phyloP scores from a whole-genome alignment of 768 basidiomycete species.

The Leccinum truebloodii region DNA sequence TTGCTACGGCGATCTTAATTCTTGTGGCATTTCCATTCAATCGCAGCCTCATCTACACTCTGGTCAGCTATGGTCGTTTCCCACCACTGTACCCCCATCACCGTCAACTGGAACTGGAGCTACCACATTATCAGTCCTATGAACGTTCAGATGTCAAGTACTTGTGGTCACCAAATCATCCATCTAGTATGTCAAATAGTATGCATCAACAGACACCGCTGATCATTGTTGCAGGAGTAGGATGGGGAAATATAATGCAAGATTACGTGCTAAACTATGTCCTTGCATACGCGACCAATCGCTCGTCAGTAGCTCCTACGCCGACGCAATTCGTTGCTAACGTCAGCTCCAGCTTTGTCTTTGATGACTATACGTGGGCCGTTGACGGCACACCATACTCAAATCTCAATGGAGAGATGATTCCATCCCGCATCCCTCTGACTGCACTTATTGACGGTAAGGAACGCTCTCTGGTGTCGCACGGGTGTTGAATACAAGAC shows the following conservation, averaged over 20 bases:
- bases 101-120: slow-evolving; percentile 35
- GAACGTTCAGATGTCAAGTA: slow-evolving; percentile 39
- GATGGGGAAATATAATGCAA: slow-evolving; percentile 43
- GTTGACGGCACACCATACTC: slow-evolving; percentile 36
- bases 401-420: slow-evolving; percentile 33
- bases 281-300: slow-evolving; percentile 33
- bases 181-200: slow-evolving; percentile 9
- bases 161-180: slow-evolving; percentile 51
- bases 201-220: neutral
- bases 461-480: neutral
- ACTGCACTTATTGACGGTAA: slow-evolving; percentile 38
- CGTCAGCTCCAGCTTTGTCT: slow-evolving; percentile 35
- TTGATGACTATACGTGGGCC: slow-evolving; percentile 45
- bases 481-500: neutral
- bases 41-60: slow-evolving; percentile 17
- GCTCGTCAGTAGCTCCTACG: slow-evolving; percentile 31
- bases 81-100: slow-evolving; percentile 45
- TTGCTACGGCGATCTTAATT: slow-evolving; percentile 9
- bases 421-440: slow-evolving; percentile 41
- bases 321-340: neutral
- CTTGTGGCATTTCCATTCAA: slow-evolving; percentile 25
- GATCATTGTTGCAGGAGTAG: slow-evolving; percentile 27
- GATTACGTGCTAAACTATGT: slow-evolving; percentile 37
- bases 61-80: slow-evolving; percentile 20
- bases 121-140: slow-evolving; percentile 42